Base-by-base conservation (phyloP, 345 rosid species). In the Citrus trifoliata region DNA sequence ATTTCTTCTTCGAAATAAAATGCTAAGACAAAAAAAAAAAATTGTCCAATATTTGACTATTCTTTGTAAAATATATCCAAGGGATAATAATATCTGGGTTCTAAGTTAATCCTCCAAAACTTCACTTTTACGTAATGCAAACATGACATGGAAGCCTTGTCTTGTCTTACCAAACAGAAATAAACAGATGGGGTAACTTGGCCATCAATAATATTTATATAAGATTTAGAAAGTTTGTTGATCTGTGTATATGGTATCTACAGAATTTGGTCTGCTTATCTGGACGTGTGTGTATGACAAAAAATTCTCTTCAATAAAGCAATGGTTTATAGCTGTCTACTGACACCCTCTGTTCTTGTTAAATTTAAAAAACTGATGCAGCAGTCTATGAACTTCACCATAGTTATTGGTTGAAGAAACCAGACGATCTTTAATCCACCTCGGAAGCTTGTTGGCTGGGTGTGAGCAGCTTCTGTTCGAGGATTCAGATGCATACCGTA, bases 311-410 rank as follows among this genome's bases (percentile, higher is more conserved):
- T 64, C 35, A n/a, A 65, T 35, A 37, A 5, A 67, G 19, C 25
- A 3, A 16, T 80, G 40, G 55, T 67, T 40, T 32, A 27, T 48
- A n/a, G 14, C 32, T 62, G 27, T 33, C 76, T 78, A 33, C 30
- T 70, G 28, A 53, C 35, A 28, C 18, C 28, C 83, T 71, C 67
- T 74, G 58, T 81, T 89, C 86, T 83, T 85, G 83, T 89, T 85
- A 83, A 83, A 87, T 85, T 89, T 92, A 87, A 91, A 93, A 88
- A 95, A 95, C 66, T 89, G 94, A 76, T 89, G 93, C 84, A 95
- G 80, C 83, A 89, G 80, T 76, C 87, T 85, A 65, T 92, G 98
- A 71, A 93, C 95, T 84, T 95, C 95, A 60, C 98, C 98, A 62
- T 95, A 95, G 82, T 86, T 91, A 76, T 77, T 87, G 61, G 92